Base-by-base conservation (phyloP, 1,284 basidiomycete genomes). In the Butyriboletus appendiculatus region DNA sequence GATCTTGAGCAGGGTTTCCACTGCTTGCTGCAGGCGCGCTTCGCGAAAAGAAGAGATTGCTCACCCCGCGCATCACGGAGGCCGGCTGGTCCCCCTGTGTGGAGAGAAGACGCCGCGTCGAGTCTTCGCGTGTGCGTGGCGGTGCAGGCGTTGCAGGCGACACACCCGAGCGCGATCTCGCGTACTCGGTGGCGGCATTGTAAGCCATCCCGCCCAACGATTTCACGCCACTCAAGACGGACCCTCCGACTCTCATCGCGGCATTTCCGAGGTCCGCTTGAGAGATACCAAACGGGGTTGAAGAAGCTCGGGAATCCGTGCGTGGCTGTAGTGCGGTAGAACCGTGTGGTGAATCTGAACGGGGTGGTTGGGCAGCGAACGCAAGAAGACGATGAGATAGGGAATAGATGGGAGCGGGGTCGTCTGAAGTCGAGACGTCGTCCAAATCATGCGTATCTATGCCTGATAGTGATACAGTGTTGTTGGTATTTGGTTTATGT, bases 341-440 rank as follows among this genome's bases (percentile, higher is more conserved):
- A 26, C 51, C 57, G 16, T 54, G 65, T 8, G 56, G 50, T 16
- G 59, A 63, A 59, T 68, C 70, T 7, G 68, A 60, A 22, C 73
- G 66, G 1, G 78, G 73, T 9, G 76, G 70, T 5, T 72, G 67
- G 1, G 82, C 80, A 8, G 80, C 78, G 58, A 81, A 89, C 5
- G 85, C 86, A 8, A 90, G 74, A 20, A 90, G 76, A 14, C 87
- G 81, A 41, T 76, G 72, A 18, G 82, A 84, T 15, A 88, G 75
- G 6, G 85, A 75, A 62, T 82, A 89, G 10, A 86, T 70, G 3
- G 84, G 81, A 24, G 62, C 69, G 1, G 75, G 75, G 18, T 62
- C 53, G 46, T 58, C 45, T 18, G 47, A 9, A 6, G 42, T 50
- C 8, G 56, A 55, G 59, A 41, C 18, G 45, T 59, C 55, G 55